phyloP scores from a whole-genome alignment of 176 grass and related monocot species.

The Alopecurus myosuroides region DNA sequence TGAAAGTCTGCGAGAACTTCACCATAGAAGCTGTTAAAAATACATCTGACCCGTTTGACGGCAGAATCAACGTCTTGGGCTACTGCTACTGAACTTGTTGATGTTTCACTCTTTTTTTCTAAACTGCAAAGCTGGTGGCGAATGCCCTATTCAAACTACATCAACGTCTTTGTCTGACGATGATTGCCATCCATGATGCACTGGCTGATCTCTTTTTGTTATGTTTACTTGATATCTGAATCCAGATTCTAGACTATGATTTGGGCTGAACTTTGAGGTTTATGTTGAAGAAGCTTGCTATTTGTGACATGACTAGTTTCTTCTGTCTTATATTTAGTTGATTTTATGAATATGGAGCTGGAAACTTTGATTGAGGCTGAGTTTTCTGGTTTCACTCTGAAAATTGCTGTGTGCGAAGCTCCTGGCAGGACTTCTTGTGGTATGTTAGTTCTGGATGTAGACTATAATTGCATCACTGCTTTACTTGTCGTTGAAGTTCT shows the following conservation, averaged over 20 bases:
- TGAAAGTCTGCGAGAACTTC: not conserved
- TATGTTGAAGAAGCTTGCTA: not conserved
- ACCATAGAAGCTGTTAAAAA: constrained; percentile 2
- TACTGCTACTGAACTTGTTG: not conserved
- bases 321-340: not conserved
- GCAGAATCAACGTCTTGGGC: not conserved
- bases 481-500: not conserved
- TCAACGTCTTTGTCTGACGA: too few relatives aligned
- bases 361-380: not conserved
- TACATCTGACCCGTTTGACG: constrained; percentile 20
- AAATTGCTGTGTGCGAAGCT: not conserved
- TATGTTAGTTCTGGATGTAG: not conserved
- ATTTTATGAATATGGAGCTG: not conserved
- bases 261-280: not conserved
- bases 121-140: too few relatives aligned
- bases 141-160: too few relatives aligned
- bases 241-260: not conserved
- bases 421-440: not conserved
- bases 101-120: not conserved
- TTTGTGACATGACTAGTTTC: not conserved
- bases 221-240: not conserved
- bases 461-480: not conserved
- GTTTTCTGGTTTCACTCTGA: not conserved
- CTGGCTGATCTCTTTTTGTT: not conserved
- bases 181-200: not conserved